These are phyloP conservation scores for Candida sp. DNA, from an alignment of 1,139 yeast genomes.

Conservation along the genomic window DNA sequence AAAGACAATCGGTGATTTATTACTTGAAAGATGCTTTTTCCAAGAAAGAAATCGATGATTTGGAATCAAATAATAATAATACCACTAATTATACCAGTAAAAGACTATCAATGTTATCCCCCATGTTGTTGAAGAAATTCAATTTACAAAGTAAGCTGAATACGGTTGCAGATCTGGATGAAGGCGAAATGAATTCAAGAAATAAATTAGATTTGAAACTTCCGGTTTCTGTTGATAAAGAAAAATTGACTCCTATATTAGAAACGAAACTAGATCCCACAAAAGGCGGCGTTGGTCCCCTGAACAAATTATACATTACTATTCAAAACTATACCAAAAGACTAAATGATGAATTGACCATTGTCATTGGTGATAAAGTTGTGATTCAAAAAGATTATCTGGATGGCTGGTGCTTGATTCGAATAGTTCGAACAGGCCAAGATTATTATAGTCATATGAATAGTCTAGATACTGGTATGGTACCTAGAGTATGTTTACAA, in stretches of 20 bases:
- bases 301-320: slow-evolving; percentile 15
- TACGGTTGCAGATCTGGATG: slow-evolving; percentile 3
- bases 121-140: slow-evolving; percentile 33
- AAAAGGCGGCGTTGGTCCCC: slow-evolving; percentile 6
- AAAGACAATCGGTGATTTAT: slow-evolving; percentile 9
- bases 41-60: slow-evolving; percentile 1
- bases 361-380: slow-evolving; percentile 30
- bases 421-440: slow-evolving; percentile 6
- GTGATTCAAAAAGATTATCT: slow-evolving; percentile 21
- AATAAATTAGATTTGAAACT: slow-evolving; percentile 5
- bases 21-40: slow-evolving; percentile 18
- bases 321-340: slow-evolving; percentile 23
- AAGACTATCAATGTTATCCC: slow-evolving; percentile 20
- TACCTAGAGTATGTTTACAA: slow-evolving; percentile 31
- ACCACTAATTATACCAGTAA: not conserved
- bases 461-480: slow-evolving; percentile 23
- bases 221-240: slow-evolving; percentile 1
- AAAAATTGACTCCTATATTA: not conserved
- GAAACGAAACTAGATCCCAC: slow-evolving; percentile 5
- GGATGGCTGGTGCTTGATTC: slow-evolving; percentile 42
- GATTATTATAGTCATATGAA: slow-evolving; percentile 5
- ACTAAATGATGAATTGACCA: slow-evolving; percentile 32
- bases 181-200: slow-evolving; percentile 1
- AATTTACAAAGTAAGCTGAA: slow-evolving; percentile 12
- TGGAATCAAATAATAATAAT: slow-evolving; percentile 3